Conservation (phyloP, 345 rosid species). For the Erysimum cheiranthoides region DNA sequence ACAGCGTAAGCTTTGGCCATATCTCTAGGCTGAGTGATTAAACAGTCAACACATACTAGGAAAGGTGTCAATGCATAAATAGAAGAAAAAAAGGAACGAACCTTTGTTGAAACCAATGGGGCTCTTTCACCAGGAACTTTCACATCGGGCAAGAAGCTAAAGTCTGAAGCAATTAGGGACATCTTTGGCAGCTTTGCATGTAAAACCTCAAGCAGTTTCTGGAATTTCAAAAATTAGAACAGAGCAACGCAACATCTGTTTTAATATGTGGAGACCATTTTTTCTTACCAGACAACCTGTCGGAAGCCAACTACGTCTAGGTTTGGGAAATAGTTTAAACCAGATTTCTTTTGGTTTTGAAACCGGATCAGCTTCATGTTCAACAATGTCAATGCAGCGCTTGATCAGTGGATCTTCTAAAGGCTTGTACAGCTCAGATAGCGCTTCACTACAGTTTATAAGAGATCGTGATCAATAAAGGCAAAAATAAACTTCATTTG, state of each 20-base stretch:
- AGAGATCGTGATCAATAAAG: conserved; percentile 32
- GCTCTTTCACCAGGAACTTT: conserved; percentile 91
- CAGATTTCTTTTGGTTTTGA: conserved; percentile 57
- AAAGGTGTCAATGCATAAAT: conserved; percentile 21
- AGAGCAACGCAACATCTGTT: conserved; percentile 7
- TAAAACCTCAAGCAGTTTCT: conserved; percentile 85
- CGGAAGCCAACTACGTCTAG: conserved; percentile 94
- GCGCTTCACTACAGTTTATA: conserved; percentile 54
- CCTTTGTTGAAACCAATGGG: conserved; percentile 96
- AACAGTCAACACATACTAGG: conserved; percentile 18
- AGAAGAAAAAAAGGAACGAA: conserved; percentile 34
- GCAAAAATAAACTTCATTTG: conserved; percentile 19
- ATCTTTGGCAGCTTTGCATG: conserved; percentile 88
- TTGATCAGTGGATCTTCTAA: conserved; percentile 75
- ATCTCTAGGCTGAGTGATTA: conserved; percentile 5
- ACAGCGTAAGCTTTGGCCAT: not conserved
- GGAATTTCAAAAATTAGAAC: conserved; percentile 45
- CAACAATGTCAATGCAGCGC: conserved; percentile 72
- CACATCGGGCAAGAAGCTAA: conserved; percentile 95
- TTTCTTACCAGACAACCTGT: conserved; percentile 91
- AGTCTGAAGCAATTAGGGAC: conserved; percentile 96
- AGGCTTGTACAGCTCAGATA: conserved; percentile 75
- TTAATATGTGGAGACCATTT: conserved; percentile 14
- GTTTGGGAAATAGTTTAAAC: conserved; percentile 84
- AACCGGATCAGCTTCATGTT: conserved; percentile 51